Evolutionary conservation across 108 stramenopile species (phyloP), one percentile per base, ranked within the genome.

Genomic region (Thalassiosira profunda): DNA sequence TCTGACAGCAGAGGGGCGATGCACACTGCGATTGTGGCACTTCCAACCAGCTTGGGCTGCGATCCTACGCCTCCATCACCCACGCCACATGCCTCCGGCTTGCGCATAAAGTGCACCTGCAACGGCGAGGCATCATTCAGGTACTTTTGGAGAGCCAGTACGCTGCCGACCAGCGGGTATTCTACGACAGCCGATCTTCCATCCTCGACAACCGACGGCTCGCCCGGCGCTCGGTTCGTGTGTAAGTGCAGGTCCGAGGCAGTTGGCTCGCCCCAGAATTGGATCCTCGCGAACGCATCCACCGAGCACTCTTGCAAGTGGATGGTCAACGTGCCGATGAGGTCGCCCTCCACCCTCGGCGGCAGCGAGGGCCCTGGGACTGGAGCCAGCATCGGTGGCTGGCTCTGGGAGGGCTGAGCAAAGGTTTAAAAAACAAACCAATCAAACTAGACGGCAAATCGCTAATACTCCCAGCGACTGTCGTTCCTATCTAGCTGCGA

Each of bases 91-190:
- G n/a, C n/a, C n/a, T n/a, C n/a, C n/a, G n/a, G n/a, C n/a, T n/a
- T n/a, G n/a, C n/a, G n/a, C n/a, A n/a, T n/a, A n/a, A n/a, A n/a
- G n/a, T 43, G 33, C 2, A 77, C 57, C 20, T 53, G 46, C 37
- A 77, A 33, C 24, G 76, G 76, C 8, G 76, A 77, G 2, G 76
- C 76, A 63, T 77, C 76, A 28, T 29, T 48, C n/a, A 77, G 42
- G 47, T 77, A 77, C 17, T 24, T 63, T 2, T 58, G 29, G 1
- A 77, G 20, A 23, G 45, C 61, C 12, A 12, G 14, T 26, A 38
- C 26, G 15, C 49, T 60, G 3, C 76, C 76, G 28, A 77, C 38
- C 12, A 77, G 38, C 10, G 62, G 62, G 38, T 49, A 47, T 47
- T 73, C 56, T 7, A 64, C 42, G 18, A 25, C 54, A n/a, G 4